Evolutionary conservation across 2,329 filamentous ascomycete genomes (phyloP), one percentile per base, ranked within the genome.

Genomic region (Alternaria incomplexa): DNA sequence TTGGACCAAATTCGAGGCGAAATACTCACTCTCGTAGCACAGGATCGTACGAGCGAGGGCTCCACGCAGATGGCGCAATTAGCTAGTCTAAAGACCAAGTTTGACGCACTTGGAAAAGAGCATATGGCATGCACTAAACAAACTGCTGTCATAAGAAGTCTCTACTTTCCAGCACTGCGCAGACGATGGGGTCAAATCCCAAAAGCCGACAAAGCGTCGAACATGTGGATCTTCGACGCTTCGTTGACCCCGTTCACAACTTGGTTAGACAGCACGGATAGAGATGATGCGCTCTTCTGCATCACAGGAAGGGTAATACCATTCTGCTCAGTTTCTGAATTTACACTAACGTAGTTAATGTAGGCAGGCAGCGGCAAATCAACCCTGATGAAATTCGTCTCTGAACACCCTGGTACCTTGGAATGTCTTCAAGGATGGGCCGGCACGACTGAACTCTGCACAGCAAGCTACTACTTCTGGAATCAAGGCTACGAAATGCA

Each of bases 311-410:
- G n/a, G n/a, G n/a, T n/a, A n/a, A n/a, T n/a, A n/a, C n/a, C n/a
- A n/a, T n/a, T n/a, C n/a, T n/a, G n/a, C n/a, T n/a, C n/a, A n/a
- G n/a, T n/a, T n/a, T n/a, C n/a, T n/a, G n/a, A n/a, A n/a, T n/a
- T n/a, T 25, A 58, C 12, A 36, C 32, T 40, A 3, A 40, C 15
- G 0, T n/a, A 2, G 15, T 15, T 2, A 1, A 20, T 54, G 3
- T 28, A 83, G 56, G 77, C 83, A 3, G 83, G 83, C 0, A 82
- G 81, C 20, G 84, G 83, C 7, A 85, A 85, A 58, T 84, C 82
- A 0, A 85, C 82, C 0, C 58, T 85, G 12, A 83, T 85, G 81
- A 69, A 71, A 57, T 45, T 20, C 32, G 17, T 67, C 0, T 60
- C 64, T 46, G 50, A 68, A 25, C 11, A 66, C 20, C 5, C 64